phyloP scores from a whole-genome alignment of 352 stramenopile species.

The Globisporangium okanoganense region DNA sequence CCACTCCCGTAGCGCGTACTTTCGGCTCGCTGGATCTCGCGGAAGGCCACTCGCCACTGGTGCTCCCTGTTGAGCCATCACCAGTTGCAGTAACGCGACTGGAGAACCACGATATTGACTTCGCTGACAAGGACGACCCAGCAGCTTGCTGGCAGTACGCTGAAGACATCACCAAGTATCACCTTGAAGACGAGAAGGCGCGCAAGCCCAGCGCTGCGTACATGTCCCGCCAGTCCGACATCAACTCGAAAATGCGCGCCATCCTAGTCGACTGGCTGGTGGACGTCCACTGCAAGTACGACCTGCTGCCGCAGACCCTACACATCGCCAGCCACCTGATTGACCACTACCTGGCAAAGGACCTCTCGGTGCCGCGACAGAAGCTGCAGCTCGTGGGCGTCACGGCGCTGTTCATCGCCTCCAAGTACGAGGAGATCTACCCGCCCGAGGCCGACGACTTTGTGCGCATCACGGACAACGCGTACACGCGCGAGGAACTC shows the following conservation, averaged over 20 bases:
- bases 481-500: conserved; percentile 86
- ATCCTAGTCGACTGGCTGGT: conserved; percentile 99
- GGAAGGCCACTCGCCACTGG: conserved; percentile 26
- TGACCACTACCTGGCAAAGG: conserved; percentile 76
- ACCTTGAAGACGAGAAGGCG: conserved; percentile 65
- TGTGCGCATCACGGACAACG: conserved; percentile 96
- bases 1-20: conserved; percentile 28
- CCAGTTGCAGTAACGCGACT: conserved; percentile 18
- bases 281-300: conserved; percentile 85
- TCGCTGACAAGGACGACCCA: conserved; percentile 59
- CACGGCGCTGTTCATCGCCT: conserved; percentile 94
- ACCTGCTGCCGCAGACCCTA: conserved; percentile 70
- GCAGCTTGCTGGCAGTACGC: conserved; percentile 76
- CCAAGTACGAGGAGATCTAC: conserved; percentile 99
- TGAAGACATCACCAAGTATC: conserved; percentile 79
- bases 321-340: conserved; percentile 85
- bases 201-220: conserved; percentile 61
- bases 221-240: conserved; percentile 92
- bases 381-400: conserved; percentile 96
- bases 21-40: conserved; percentile 32
- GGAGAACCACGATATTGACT: conserved; percentile 67
- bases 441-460: conserved; percentile 92
- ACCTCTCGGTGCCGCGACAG: conserved; percentile 63
- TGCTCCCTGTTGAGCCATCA: conserved; percentile 11
- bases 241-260: conserved; percentile 99